phyloP scores from a whole-genome alignment of 768 basidiomycete genomes.

The Lyophyllum semitale region DNA sequence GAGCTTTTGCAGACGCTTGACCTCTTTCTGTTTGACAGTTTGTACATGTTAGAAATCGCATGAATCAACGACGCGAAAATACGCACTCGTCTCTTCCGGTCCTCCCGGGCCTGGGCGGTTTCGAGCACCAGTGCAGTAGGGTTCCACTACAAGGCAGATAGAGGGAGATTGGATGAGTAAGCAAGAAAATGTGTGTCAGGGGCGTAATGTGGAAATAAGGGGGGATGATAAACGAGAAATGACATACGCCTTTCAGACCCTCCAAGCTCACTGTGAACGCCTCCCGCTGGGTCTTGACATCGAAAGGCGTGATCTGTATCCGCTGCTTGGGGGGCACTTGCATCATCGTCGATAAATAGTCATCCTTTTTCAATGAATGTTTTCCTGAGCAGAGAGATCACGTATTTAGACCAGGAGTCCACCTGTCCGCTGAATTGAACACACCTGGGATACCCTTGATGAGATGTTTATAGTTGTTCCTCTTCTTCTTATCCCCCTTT shows the following conservation, averaged over 20 bases:
- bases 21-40: slow-evolving; percentile 60
- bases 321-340: slow-evolving; percentile 72
- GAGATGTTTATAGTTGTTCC: slow-evolving; percentile 76
- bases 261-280: slow-evolving; percentile 75
- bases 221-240: slow-evolving; percentile 11
- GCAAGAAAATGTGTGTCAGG: background rate
- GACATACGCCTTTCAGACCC: slow-evolving; percentile 70
- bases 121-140: slow-evolving; percentile 59
- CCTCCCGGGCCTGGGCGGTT: slow-evolving; percentile 75
- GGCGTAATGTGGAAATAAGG: background rate
- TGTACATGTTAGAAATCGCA: background rate
- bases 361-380: slow-evolving; percentile 81
- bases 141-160: slow-evolving; percentile 58
- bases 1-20: slow-evolving; percentile 66
- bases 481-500: slow-evolving; percentile 70
- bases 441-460: slow-evolving; percentile 75
- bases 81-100: slow-evolving; percentile 76
- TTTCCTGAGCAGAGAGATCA: slow-evolving; percentile 49
- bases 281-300: slow-evolving; percentile 65
- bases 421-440: slow-evolving; percentile 21
- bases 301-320: slow-evolving; percentile 62
- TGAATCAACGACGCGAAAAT: background rate
- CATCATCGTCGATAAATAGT: slow-evolving; percentile 67
- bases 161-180: slow-evolving; percentile 5
- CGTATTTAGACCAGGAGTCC: slow-evolving; percentile 6